These are phyloP conservation scores for Schizothecium vesticola DNA, from an alignment of 495 filamentous ascomycete genomes.

Conservation along the genomic window DNA sequence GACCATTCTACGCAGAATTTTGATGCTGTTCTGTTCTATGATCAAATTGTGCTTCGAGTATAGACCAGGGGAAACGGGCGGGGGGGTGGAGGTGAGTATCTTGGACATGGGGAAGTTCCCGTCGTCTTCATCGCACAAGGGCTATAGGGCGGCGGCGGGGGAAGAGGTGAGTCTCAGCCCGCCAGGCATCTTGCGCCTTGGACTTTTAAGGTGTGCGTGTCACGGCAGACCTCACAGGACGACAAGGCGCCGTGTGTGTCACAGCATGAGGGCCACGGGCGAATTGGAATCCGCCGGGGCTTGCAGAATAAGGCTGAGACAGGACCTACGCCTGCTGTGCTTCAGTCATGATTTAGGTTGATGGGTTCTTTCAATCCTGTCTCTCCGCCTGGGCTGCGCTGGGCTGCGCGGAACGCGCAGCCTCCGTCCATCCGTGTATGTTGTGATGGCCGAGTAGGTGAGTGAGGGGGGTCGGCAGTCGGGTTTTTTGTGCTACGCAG, in stretches of 20 bases:
- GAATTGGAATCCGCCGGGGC: too few species aligned
- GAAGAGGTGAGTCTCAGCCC: background rate
- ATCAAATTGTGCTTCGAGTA: background rate
- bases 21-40: background rate
- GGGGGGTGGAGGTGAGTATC: background rate
- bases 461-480: background rate
- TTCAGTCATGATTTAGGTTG: background rate
- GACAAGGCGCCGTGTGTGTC: background rate
- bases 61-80: background rate
- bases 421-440: background rate
- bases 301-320: background rate
- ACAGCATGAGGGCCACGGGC: background rate
- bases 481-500: background rate
- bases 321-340: background rate
- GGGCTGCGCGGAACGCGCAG: background rate
- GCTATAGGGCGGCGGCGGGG: background rate
- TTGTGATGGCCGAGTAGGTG: background rate
- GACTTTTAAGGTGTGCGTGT: background rate
- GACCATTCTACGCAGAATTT: too few species aligned
- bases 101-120: background rate
- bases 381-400: background rate
- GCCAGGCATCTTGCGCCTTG: background rate
- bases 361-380: background rate
- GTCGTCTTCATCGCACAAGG: background rate
- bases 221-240: background rate